Conservation (phyloP, 225 moss, liverwort and hornwort species). For the Pseudoscleropodium purum region DNA sequence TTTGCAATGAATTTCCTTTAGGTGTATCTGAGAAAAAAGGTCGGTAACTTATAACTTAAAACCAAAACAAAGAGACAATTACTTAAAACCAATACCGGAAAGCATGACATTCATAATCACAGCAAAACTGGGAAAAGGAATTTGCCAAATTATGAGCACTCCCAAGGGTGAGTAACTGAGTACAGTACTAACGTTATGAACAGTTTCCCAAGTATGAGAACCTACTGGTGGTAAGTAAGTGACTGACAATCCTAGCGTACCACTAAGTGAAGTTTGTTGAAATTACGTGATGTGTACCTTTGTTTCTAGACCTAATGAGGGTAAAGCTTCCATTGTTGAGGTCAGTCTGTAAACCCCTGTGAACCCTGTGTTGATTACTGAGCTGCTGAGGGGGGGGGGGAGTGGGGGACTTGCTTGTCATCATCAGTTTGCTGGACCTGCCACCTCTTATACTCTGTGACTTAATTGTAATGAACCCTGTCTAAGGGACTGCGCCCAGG, state of each 20-base stretch:
- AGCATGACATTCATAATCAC: not conserved
- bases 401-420: not conserved
- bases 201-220: not conserved
- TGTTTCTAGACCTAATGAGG: not conserved
- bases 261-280: not conserved
- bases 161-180: not conserved
- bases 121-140: not conserved
- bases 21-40: no score
- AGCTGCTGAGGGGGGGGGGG: not conserved
- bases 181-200: not conserved
- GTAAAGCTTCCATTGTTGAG: not conserved
- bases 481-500: not conserved
- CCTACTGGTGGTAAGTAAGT: not conserved
- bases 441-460: not conserved
- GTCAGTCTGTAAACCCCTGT: not conserved
- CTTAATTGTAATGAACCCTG: not conserved
- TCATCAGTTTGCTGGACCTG: not conserved
- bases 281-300: not conserved
- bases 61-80: no score
- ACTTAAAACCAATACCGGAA: rapidly evolving
- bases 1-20: no score
- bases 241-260: not conserved
- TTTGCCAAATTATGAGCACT: not conserved
- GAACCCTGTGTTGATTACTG: not conserved
- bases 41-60: not conserved